A percentile compares a stretch with the other conserved stretches of the same genome.
Conservation (phyloP, 768 basidiomycete genomes). For the Hirschioporus abietinus region DNA sequence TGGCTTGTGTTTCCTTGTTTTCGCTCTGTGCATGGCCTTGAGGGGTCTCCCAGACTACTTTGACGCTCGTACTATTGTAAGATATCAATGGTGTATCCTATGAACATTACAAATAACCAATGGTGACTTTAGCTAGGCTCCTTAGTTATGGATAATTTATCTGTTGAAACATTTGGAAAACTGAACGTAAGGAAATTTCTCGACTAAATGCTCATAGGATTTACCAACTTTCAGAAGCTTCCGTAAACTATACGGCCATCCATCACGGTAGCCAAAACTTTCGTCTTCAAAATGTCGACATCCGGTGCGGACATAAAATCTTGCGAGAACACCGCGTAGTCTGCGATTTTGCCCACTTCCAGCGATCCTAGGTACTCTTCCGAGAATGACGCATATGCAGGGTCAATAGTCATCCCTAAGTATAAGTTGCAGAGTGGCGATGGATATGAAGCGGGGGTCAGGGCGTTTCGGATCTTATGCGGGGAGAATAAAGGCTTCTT, state of each 20-base stretch:
- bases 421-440: neutral
- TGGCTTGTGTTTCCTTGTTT: neutral
- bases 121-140: neutral
- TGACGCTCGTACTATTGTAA: no score
- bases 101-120: no score
- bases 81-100: no score
- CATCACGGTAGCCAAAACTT: slow-evolving; percentile 70
- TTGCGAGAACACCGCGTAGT: slow-evolving; percentile 78
- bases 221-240: slow-evolving; percentile 29
- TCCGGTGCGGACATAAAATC: slow-evolving; percentile 70
- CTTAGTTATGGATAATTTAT: slow-evolving; percentile 12
- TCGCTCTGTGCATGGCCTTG: neutral
- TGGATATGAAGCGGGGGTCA: neutral
- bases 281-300: slow-evolving; percentile 57
- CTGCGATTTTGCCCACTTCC: slow-evolving; percentile 72
- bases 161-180: slow-evolving; percentile 21
- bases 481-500: slow-evolving; percentile 7
- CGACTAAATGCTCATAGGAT: neutral
- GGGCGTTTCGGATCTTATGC: slow-evolving; percentile 2
- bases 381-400: slow-evolving; percentile 83
- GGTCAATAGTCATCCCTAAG: slow-evolving; percentile 79
- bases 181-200: slow-evolving; percentile 1
- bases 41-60: no score
- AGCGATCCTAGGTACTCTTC: slow-evolving; percentile 73
- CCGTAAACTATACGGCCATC: slow-evolving; percentile 60